Base-by-base conservation (phyloP, 2,329 filamentous ascomycete species). In the Leptographium radiaticola region DNA sequence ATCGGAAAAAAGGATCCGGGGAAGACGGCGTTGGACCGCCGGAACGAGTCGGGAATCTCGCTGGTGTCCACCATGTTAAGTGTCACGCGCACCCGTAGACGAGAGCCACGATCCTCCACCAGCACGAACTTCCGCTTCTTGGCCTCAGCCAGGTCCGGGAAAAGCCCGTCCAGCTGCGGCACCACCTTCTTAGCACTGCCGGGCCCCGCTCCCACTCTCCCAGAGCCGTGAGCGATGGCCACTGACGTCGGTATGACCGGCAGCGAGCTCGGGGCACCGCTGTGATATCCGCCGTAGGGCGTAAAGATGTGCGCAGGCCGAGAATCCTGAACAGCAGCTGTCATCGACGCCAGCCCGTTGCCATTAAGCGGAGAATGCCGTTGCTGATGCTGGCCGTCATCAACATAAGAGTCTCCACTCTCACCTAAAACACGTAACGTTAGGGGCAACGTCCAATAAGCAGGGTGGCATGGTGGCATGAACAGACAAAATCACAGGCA, bases 101-200 rank as follows among this genome's bases (percentile, higher is more conserved):
- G 86, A 39, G 88, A 84, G 58, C 89, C 86, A 52, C 81, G 83
- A 67, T 97, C 91, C 60, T 96, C 90, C 33, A 97, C 89, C 11
- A 97, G 80, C 61, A 97, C 95, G 68, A 97, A 97, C 69, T 96
- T 97, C 65, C 91, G 86, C 64, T 89, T 88, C 72, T 95, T 95
- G 52, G 85, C 83, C 63, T 93, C 89, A 1, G 90, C 89, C 52
- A 95, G 79, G 60, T 93, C 86, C 49, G 89, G 88, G 67, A 96
- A 96, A 46, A 96, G 79, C 49, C 83, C 81, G 16, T 82, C 78
- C 52, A 84, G 72, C 57, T 80, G 77, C 2, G 62, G 83, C 75
- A 57, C 76, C 73, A 56, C 77, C 74, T 59, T 77, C 69, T 60
- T 67, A 46, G 64, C 64, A 59, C 62, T 66, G 43, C 58, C 66